Evolutionary conservation across 2,329 filamentous ascomycete species (phyloP).

Genomic region (Hymenotorrendiella dingleyae): DNA sequence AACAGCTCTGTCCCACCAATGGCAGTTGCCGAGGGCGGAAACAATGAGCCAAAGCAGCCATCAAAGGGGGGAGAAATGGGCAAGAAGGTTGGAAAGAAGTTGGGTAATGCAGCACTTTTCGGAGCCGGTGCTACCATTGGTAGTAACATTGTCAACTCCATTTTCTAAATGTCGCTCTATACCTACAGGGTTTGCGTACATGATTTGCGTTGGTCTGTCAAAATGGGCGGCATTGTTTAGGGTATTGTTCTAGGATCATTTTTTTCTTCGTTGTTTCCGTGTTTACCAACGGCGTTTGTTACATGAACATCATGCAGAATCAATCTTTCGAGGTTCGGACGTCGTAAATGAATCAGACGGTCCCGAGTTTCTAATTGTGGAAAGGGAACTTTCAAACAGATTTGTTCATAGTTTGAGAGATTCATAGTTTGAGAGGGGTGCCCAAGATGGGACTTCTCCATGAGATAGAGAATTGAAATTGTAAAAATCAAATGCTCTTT

Average conservation of each 20-base stretch:
- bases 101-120: conserved; percentile 79
- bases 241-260: background rate
- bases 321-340: too few species aligned
- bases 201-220: background rate
- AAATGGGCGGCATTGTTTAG: background rate
- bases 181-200: too few species aligned
- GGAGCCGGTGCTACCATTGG: conserved; percentile 90
- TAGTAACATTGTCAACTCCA: conserved; percentile 82
- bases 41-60: too few species aligned
- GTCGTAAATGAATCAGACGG: too few species aligned
- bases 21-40: conserved; percentile 66
- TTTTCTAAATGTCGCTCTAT: conserved; percentile 59
- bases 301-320: too few species aligned
- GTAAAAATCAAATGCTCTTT: too few species aligned
- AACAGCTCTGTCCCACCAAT: conserved; percentile 68
- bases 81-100: conserved; percentile 96
- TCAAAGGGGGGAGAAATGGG: conserved; percentile 55
- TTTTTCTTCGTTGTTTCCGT: background rate
- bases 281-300: background rate
- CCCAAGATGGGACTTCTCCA: too few species aligned
- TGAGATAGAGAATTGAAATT: too few species aligned
- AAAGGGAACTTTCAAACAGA: too few species aligned
- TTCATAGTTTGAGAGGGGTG: too few species aligned
- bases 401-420: too few species aligned
- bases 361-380: too few species aligned